Evolutionary conservation across 495 filamentous ascomycete species (phyloP).

Genomic region (Lophium mytilinum): DNA sequence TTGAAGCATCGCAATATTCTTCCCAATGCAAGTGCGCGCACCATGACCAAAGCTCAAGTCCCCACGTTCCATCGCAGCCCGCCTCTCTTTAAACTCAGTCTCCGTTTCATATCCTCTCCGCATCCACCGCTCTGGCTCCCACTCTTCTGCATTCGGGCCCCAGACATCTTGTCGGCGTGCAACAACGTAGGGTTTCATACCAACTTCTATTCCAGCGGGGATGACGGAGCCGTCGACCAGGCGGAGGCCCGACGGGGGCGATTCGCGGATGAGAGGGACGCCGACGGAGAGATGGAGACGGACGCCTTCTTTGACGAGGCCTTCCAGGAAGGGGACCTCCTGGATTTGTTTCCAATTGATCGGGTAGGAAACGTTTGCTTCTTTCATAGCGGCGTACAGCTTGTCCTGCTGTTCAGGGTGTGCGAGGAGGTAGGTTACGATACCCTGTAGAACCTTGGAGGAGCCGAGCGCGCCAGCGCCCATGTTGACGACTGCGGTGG

Average conservation of each 20-base stretch:
- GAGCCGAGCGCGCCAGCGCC: background rate
- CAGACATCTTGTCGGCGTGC: background rate
- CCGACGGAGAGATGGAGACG: constrained; percentile 17
- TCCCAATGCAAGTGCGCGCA: constrained; percentile 11
- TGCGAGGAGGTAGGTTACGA: background rate
- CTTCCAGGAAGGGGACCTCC: background rate
- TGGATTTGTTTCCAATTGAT: background rate
- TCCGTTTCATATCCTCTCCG: background rate
- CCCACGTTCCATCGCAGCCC: constrained; percentile 7
- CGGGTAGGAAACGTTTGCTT: background rate
- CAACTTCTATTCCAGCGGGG: constrained; percentile 12
- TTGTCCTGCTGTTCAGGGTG: background rate
- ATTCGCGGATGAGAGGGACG: constrained; percentile 8
- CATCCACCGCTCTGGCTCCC: constrained; percentile 16
- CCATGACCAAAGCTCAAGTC: constrained; percentile 13
- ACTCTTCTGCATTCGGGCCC: constrained; percentile 4
- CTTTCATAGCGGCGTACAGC: background rate
- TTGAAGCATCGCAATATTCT: constrained; percentile 9
- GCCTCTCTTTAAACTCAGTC: background rate
- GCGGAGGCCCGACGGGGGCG: constrained; percentile 2
- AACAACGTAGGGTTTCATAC: constrained; percentile 14
- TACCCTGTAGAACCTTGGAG: background rate
- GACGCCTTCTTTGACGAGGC: constrained; percentile 7
- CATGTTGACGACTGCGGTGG: background rate
- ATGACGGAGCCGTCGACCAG: constrained; percentile 4